Evolutionary conservation across 257 asterid species (phyloP).

Genomic region (Linderniella brevidens): DNA sequence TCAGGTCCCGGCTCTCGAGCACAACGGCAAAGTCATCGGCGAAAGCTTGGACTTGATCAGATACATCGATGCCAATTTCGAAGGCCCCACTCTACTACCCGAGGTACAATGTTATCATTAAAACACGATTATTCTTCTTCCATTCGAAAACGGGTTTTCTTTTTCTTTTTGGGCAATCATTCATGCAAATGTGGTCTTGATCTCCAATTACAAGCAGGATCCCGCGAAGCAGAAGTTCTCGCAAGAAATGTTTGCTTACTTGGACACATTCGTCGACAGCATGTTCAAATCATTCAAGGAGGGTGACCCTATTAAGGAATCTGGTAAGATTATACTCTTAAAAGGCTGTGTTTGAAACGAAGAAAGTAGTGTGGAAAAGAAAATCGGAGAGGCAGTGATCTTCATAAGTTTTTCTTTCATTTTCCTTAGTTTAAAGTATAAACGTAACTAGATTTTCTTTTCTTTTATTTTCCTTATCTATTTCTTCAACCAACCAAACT

Average conservation of each 20-base stretch:
- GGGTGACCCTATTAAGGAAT: constrained; percentile 27
- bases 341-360: background rate
- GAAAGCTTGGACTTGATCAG: constrained; percentile 46
- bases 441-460: too few species aligned
- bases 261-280: constrained; percentile 22
- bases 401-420: too few species aligned
- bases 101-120: constrained; percentile 12
- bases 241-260: constrained; percentile 36
- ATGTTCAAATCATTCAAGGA: constrained; percentile 20
- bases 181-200: background rate
- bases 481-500: too few species aligned
- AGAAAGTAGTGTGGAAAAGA: too few species aligned
- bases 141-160: background rate
- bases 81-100: constrained; percentile 36
- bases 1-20: constrained; percentile 54
- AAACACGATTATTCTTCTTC: constrained; percentile 1
- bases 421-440: too few species aligned
- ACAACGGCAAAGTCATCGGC: constrained; percentile 36
- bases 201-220: constrained; percentile 18
- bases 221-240: constrained; percentile 31
- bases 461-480: too few species aligned
- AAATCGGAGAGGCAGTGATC: too few species aligned
- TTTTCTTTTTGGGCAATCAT: too few species aligned
- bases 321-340: constrained; percentile 14
- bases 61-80: constrained; percentile 33